Percentiles rank a stretch among this genome's conserved stretches.
Conservation (phyloP, 768 basidiomycete genomes). For the Mycena polygramma region DNA sequence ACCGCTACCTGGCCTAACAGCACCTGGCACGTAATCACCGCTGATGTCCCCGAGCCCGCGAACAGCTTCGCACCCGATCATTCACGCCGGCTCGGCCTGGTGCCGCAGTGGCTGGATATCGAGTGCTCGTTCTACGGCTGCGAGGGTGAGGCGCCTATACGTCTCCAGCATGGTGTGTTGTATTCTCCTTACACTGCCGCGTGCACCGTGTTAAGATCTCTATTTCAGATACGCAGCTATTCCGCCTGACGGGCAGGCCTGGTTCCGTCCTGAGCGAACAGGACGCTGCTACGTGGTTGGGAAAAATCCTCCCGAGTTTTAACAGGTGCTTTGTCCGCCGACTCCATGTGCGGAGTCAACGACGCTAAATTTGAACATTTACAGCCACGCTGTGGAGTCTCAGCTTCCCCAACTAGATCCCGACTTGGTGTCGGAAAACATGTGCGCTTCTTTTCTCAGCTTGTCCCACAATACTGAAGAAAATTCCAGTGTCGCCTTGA, state of each 20-base stretch:
- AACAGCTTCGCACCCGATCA: background rate
- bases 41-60: conserved; percentile 43
- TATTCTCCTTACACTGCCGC: conserved; percentile 40
- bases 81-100: conserved; percentile 49
- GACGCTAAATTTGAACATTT: conserved; percentile 6
- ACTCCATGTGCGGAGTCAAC: background rate
- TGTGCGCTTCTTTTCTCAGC: conserved; percentile 19
- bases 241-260: conserved; percentile 34
- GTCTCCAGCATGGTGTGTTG: conserved; percentile 48
- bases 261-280: background rate
- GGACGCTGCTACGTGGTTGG: conserved; percentile 27
- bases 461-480: background rate
- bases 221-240: conserved; percentile 35
- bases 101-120: conserved; percentile 56
- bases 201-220: conserved; percentile 15
- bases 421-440: conserved; percentile 46
- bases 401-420: conserved; percentile 48
- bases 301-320: conserved; percentile 42
- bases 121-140: conserved; percentile 36
- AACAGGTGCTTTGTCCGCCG: conserved; percentile 45
- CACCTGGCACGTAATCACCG: conserved; percentile 50
- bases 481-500: conserved; percentile 45
- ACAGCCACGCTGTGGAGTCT: conserved; percentile 52
- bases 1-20: conserved; percentile 44
- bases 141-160: conserved; percentile 42